Conservation (phyloP, 371 early-diverging fungal species). For the Chytridium lagenaria region DNA sequence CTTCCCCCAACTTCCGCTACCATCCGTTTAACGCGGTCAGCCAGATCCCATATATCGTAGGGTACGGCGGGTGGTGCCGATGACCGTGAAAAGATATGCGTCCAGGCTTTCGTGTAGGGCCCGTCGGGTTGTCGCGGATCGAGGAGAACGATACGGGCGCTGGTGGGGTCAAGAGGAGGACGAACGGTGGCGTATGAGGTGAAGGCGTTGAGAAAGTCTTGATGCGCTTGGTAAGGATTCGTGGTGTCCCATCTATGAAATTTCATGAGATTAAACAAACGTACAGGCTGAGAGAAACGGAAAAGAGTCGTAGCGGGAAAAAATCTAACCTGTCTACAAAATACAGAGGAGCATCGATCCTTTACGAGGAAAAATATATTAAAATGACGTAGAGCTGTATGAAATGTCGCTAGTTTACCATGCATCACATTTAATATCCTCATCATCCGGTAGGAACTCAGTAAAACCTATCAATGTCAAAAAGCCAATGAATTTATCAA, state of each 20-base stretch:
- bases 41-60: constrained; percentile 15
- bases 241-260: constrained; percentile 32
- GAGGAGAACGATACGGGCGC: constrained; percentile 22
- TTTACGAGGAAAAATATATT: background rate
- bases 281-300: background rate
- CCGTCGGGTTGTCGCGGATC: constrained; percentile 28
- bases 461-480: background rate
- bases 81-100: constrained; percentile 19
- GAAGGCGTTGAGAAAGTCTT: constrained; percentile 35
- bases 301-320: background rate
- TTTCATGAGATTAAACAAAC: background rate
- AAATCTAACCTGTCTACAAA: constrained; percentile 1
- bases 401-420: constrained; percentile 16
- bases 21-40: background rate
- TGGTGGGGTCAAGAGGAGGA: constrained; percentile 9
- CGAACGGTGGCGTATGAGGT: constrained; percentile 25
- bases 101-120: constrained; percentile 30
- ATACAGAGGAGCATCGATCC: background rate
- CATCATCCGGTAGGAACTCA: background rate
- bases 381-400: too few species aligned
- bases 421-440: constrained; percentile 8
- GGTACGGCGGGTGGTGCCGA: too few species aligned
- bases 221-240: constrained; percentile 35
- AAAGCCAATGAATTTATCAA: background rate
- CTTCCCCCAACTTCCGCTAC: background rate